Conservation (phyloP, 306 rosid genomes). For the Pyrus communis region DNA sequence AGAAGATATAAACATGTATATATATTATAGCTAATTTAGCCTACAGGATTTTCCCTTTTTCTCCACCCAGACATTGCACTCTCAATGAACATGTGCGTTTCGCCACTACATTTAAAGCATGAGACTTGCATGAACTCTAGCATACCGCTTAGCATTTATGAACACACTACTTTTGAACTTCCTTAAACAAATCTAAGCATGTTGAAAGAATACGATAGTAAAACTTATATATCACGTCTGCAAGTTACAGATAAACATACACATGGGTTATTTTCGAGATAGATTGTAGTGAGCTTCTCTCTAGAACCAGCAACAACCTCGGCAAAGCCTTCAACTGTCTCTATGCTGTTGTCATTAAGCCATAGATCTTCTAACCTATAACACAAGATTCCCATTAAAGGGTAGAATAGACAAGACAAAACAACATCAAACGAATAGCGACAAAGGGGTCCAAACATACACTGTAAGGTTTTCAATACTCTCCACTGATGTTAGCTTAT, state of each 20-base stretch:
- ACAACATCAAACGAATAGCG: not conserved
- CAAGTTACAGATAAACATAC: constrained; percentile 41
- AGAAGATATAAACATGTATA: not conserved
- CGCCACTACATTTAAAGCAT: not conserved
- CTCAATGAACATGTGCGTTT: not conserved
- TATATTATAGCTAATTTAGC: not conserved
- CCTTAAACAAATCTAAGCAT: not conserved
- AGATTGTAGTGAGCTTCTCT: constrained; percentile 79
- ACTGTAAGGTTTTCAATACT: constrained; percentile 54
- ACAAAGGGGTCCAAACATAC: constrained; percentile 31
- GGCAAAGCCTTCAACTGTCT: constrained; percentile 51
- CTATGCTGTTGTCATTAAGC: constrained; percentile 90
- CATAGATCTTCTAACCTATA: constrained; percentile 88
- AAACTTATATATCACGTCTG: not conserved
- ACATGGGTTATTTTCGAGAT: constrained; percentile 84
- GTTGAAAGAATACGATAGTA: not conserved
- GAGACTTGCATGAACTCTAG: not conserved
- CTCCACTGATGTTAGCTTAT: constrained; percentile 62
- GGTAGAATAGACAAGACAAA: constrained; percentile 9
- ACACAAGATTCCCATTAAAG: constrained; percentile 6
- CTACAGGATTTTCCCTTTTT: not conserved
- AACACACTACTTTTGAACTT: not conserved
- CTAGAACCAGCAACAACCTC: constrained; percentile 74
- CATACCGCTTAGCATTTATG: not conserved
- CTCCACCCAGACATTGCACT: not conserved